Evolutionary conservation across 768 basidiomycete species (phyloP).

Genomic region (Leccinum rimulosum): DNA sequence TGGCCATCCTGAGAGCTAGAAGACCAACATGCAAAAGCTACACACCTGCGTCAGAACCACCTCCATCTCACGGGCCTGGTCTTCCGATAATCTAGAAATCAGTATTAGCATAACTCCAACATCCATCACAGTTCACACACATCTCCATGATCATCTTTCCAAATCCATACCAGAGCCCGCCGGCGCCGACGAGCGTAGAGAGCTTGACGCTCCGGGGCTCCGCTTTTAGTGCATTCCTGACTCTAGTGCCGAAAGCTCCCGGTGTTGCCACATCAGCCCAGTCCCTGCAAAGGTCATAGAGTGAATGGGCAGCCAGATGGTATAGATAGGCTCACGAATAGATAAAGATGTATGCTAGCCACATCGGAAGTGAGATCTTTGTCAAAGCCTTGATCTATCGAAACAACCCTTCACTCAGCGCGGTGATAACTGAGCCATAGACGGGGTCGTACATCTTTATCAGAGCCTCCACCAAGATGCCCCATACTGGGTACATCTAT

Average conservation of each 20-base stretch:
- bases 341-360: conserved; percentile 86
- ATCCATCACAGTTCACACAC: conserved; percentile 39
- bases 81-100: conserved; percentile 64
- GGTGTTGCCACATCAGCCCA: conserved; percentile 91
- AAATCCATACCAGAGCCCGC: conserved; percentile 91
- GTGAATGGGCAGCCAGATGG: background rate
- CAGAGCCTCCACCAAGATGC: conserved; percentile 82
- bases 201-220: conserved; percentile 84
- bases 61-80: conserved; percentile 69
- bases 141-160: conserved; percentile 84
- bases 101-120: conserved; percentile 1
- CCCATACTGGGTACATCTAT: conserved; percentile 83
- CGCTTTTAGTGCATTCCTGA: conserved; percentile 85
- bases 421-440: background rate
- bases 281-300: conserved; percentile 47
- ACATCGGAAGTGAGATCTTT: conserved; percentile 84
- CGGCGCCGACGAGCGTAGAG: conserved; percentile 79
- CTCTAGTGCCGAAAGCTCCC: conserved; percentile 67
- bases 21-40: conserved; percentile 9
- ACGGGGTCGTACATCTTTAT: conserved; percentile 64
- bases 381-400: conserved; percentile 69
- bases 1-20: background rate
- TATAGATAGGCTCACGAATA: conserved; percentile 51
- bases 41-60: conserved; percentile 64
- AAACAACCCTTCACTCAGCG: conserved; percentile 6